Base-by-base conservation (phyloP, 495 filamentous ascomycete genomes). In the Trichoderma erinaceum region DNA sequence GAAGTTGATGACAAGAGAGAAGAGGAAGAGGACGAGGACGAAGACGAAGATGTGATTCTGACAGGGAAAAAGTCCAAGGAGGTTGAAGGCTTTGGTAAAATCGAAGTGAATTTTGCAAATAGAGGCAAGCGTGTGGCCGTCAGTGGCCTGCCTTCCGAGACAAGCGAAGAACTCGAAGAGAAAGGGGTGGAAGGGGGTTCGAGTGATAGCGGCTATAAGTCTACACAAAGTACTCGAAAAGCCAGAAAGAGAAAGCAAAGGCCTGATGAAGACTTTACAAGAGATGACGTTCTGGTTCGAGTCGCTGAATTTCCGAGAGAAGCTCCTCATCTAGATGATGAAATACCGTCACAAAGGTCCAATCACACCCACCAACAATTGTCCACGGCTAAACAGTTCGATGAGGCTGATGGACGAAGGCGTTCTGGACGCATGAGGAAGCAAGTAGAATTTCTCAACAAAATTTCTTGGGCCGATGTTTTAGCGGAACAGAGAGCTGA, bases 41-140 rank as follows among this genome's bases (percentile, higher is more conserved):
- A 68, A 52, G 67, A 72, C 15, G 76, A 77, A 12, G 77, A 78
- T 56, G 75, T 75, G 25, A 66, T 79, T 38, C 69, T 78, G 2
- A 67, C 71, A 27, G 76, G 69, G 21, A 61, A 61, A 10, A 61
- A 23, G 27, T 15, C 23, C 13, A 29, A n/a, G 10, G 52, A 61
- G 23, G 27, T 15, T 4, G 11, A 10, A 32, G 29, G 18, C 18
- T 21, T 21, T 21, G 48, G n/a, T 4, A 21, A 2, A 3, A 18
- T 18, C 3, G 1, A 3, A 23, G 48, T 16, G n/a, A n/a, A 29
- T 4, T 4, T n/a, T 61, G 11, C 52, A 0, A 23, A 32, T 10
- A 10, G 12, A 15, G 16, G 10, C 52, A 16, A 29, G 0, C 23
- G 29, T 32, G 29, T 29, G 13, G 2, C 2, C 6, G 32, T 35